Conservation (phyloP, 176 grass and related monocot genomes). For the Aegilops sharonensis region DNA sequence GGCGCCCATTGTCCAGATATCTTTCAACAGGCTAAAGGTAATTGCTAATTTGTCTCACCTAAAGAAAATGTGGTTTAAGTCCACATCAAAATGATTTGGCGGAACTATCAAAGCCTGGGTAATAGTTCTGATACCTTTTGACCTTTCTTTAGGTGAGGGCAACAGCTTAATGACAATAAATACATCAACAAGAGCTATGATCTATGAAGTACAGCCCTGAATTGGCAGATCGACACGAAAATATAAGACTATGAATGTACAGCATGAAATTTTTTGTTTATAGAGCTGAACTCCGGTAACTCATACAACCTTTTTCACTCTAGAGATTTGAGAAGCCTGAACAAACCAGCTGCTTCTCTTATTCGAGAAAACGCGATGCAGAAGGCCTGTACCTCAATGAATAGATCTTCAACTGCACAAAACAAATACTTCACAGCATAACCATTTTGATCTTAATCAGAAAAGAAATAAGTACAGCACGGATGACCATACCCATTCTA, state of each 20-base stretch:
- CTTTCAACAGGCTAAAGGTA: not conserved
- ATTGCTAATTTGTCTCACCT: not conserved
- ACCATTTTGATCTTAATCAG: constrained; percentile 2
- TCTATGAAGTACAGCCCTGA: constrained; percentile 1
- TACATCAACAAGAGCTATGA: not conserved
- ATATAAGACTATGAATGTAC: constrained; percentile 31
- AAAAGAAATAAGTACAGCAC: not conserved
- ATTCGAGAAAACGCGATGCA: constrained; percentile 91
- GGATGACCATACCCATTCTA: not conserved
- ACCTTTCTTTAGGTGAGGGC: not conserved
- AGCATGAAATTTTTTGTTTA: not conserved
- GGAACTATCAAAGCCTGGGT: not conserved
- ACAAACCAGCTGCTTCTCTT: constrained; percentile 80
- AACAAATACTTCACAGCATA: constrained; percentile 1
- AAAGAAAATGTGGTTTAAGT: not conserved
- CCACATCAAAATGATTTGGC: not conserved
- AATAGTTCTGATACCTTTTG: not conserved
- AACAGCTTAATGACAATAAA: constrained; percentile 1
- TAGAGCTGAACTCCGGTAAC: not conserved
- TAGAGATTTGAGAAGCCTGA: constrained; percentile 87
- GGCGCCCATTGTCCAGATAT: not conserved
- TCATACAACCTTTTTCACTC: constrained; percentile 47
- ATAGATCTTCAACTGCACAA: constrained; percentile 85
- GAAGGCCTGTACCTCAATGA: constrained; percentile 94
- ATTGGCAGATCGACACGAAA: constrained; percentile 7